A percentile compares a stretch with the other conserved stretches of the same genome.
These are phyloP conservation scores for Rusavskia elegans DNA, from an alignment of 495 filamentous ascomycete genomes.

Conservation along the genomic window DNA sequence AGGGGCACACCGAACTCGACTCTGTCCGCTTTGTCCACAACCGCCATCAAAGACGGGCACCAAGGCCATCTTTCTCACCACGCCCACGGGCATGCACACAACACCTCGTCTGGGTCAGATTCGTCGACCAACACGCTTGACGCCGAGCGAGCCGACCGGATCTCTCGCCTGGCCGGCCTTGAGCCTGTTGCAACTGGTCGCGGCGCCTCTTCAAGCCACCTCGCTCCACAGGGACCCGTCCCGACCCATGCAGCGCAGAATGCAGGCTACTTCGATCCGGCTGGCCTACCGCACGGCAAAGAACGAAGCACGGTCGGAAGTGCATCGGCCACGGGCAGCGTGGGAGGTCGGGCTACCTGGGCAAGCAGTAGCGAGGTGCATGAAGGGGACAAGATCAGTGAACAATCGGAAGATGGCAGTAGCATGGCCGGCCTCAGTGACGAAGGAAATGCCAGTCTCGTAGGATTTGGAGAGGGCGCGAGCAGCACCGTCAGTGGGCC, in stretches of 20 bases:
- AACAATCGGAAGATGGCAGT: slow-evolving; percentile 46
- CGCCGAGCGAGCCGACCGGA: slow-evolving; percentile 84
- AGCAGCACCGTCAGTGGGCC: slow-evolving; percentile 62
- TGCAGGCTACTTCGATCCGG: slow-evolving; percentile 54
- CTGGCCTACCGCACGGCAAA: slow-evolving; percentile 35
- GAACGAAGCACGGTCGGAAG: slow-evolving; percentile 75
- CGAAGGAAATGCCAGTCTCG: slow-evolving; percentile 55
- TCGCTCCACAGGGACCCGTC: slow-evolving; percentile 9
- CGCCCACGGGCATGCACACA: slow-evolving; percentile 37
- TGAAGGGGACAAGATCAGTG: slow-evolving; percentile 56
- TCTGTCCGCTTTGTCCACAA: slow-evolving; percentile 73
- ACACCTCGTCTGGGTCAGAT: slow-evolving; percentile 30
- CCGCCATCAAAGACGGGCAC: slow-evolving; percentile 87
- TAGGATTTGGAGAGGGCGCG: slow-evolving; percentile 79
- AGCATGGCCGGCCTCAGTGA: slow-evolving; percentile 62
- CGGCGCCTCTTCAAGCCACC: slow-evolving; percentile 19
- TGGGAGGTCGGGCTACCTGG: slow-evolving; percentile 63
- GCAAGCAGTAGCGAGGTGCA: slow-evolving; percentile 46
- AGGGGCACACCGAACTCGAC: slow-evolving; percentile 89
- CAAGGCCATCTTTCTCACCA: slow-evolving; percentile 48
- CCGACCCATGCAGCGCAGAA: slow-evolving; percentile 15
- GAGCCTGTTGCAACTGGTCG: slow-evolving; percentile 62
- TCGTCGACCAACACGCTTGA: slow-evolving; percentile 57
- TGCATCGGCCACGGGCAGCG: slow-evolving; percentile 60
- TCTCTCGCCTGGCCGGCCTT: slow-evolving; percentile 75